Evolutionary conservation across 768 basidiomycete species (phyloP).

Genomic region (Boletus huronensis): DNA sequence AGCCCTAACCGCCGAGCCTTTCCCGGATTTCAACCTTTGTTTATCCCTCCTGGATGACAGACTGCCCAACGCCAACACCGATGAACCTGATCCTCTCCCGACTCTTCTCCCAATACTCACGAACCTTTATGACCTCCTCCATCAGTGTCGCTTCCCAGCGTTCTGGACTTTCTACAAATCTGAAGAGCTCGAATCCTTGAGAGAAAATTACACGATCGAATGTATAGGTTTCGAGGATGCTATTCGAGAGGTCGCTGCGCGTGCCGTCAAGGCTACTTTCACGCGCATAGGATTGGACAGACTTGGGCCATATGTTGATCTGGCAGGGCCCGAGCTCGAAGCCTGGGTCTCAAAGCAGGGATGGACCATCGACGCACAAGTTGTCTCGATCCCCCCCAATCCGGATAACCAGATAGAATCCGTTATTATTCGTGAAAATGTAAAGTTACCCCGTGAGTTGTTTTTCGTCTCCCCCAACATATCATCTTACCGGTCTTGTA

Average conservation of each 20-base stretch:
- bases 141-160: conserved; percentile 81
- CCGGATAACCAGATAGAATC: conserved; percentile 88
- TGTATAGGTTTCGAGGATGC: conserved; percentile 79
- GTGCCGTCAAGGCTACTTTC: conserved; percentile 76
- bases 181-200: conserved; percentile 61
- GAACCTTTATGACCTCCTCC: conserved; percentile 64
- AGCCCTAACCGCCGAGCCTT: conserved; percentile 77
- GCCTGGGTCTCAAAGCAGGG: conserved; percentile 61
- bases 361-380: conserved; percentile 60
- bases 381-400: conserved; percentile 73
- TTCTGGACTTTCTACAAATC: conserved; percentile 82
- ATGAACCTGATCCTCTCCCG: conserved; percentile 82
- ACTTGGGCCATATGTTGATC: conserved; percentile 66
- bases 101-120: conserved; percentile 65
- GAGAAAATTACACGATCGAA: conserved; percentile 86
- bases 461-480: neutral
- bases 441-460: conserved; percentile 74
- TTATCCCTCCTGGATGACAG: conserved; percentile 88
- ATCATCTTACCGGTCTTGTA: conserved; percentile 27
- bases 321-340: conserved; percentile 60
- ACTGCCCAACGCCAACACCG: conserved; percentile 47
- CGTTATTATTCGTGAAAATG: conserved; percentile 77
- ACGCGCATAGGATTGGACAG: conserved; percentile 66
- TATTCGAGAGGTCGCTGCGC: conserved; percentile 72
- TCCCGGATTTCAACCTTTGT: conserved; percentile 93